Evolutionary conservation across 192 early-diverging fungal species (phyloP).

Genomic region (Entomortierella lignicola): DNA sequence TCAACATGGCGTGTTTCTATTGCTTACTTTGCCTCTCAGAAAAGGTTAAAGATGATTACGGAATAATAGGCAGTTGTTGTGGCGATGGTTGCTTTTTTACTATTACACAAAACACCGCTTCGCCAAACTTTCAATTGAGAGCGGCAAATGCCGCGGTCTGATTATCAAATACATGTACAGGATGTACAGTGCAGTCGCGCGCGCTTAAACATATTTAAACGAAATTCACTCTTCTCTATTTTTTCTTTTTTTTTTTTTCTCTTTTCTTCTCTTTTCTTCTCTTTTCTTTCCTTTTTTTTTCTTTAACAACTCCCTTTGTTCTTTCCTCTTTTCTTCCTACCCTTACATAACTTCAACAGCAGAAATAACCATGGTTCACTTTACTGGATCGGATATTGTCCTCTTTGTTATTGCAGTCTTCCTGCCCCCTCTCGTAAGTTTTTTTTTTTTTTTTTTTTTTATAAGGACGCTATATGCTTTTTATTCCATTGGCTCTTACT

Average conservation of each 20-base stretch:
- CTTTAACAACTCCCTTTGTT: not conserved
- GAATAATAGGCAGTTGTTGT: too few species aligned
- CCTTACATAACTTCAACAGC: not conserved
- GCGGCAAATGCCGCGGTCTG: too few species aligned
- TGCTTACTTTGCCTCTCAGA: too few species aligned
- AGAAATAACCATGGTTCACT: conserved; percentile 35
- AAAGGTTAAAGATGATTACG: too few species aligned
- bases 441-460: not conserved
- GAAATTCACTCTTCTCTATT: not conserved
- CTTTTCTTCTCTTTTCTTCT: not conserved
- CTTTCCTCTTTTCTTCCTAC: not conserved
- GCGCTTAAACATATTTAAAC: not conserved
- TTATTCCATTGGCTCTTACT: not conserved
- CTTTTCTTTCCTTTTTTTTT: not conserved
- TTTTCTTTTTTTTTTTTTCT: too few species aligned
- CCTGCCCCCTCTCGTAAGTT: conserved; percentile 56
- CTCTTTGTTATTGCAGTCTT: conserved; percentile 64
- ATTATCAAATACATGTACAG: too few species aligned
- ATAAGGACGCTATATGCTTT: too few species aligned
- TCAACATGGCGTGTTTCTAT: too few species aligned
- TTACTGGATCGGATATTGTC: conserved; percentile 58
- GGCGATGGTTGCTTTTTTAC: too few species aligned
- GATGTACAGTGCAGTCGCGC: too few species aligned
- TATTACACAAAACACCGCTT: too few species aligned
- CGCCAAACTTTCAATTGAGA: too few species aligned